Evolutionary conservation across 2,329 filamentous ascomycete species (phyloP).

Genomic region (Colletotrichum echinochloae): DNA sequence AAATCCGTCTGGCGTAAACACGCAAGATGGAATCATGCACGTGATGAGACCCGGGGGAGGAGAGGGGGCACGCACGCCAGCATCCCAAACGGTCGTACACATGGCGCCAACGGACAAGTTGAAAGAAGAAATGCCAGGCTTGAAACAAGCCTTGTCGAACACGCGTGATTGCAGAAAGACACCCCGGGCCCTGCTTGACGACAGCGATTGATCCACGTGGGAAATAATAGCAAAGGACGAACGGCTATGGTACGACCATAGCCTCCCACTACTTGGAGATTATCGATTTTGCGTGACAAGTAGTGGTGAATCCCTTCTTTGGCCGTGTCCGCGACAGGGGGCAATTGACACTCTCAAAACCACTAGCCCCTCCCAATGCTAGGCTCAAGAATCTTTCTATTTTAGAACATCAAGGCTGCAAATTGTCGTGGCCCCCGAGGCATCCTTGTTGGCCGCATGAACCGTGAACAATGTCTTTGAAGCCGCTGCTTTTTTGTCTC

Average conservation of each 20-base stretch:
- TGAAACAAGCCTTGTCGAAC: constrained; percentile 27
- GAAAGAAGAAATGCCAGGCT: constrained; percentile 17
- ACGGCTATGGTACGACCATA: too few species aligned
- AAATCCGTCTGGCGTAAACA: constrained; percentile 7
- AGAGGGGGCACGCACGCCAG: background rate
- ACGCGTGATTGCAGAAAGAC: constrained; percentile 33
- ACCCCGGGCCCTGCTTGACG: constrained; percentile 17
- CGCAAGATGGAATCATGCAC: background rate
- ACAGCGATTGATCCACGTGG: constrained; percentile 33
- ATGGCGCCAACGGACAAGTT: background rate
- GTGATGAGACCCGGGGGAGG: background rate
- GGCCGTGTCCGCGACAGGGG: background rate
- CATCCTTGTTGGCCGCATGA: background rate
- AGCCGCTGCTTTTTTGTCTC: constrained; percentile 5
- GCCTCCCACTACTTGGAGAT: too few species aligned
- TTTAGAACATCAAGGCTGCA: constrained; percentile 6
- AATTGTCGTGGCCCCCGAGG: background rate
- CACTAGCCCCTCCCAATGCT: background rate
- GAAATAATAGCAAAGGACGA: too few species aligned
- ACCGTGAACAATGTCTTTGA: constrained; percentile 6
- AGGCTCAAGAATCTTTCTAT: background rate
- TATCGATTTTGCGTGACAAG: too few species aligned
- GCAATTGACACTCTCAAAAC: background rate
- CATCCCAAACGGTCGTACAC: background rate
- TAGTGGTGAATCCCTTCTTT: too few species aligned